Conservation (phyloP, 805 yeast genomes). For the Barnettozyma sp. region DNA sequence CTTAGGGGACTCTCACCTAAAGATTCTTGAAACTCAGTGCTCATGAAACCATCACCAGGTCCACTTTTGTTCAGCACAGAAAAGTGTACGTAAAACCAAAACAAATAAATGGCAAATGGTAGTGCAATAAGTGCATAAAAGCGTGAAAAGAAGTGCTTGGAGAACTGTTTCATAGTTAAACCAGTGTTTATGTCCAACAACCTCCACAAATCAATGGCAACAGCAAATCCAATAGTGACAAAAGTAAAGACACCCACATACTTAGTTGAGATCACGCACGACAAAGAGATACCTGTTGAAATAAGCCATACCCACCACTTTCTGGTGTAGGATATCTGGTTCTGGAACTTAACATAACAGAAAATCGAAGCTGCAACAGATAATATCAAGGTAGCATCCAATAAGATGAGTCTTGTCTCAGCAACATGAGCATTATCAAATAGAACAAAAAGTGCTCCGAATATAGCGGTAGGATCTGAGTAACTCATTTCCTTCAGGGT, state of each 20-base stretch:
- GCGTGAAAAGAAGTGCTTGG: constrained; percentile 71
- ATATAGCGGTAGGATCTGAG: constrained; percentile 68
- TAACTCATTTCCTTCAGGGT: constrained; percentile 84
- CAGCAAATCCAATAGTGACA: constrained; percentile 82
- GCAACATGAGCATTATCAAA: constrained; percentile 87
- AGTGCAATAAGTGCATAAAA: constrained; percentile 61
- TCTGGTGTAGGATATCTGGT: constrained; percentile 55
- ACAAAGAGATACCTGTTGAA: constrained; percentile 76
- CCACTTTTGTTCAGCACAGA: constrained; percentile 78
- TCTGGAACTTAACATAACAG: constrained; percentile 71
- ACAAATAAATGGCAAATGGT: constrained; percentile 76
- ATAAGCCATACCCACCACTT: constrained; percentile 87
- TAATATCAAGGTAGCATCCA: constrained; percentile 84
- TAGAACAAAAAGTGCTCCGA: constrained; percentile 69
- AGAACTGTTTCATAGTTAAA: constrained; percentile 46
- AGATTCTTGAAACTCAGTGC: constrained; percentile 91
- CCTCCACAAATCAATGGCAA: constrained; percentile 80
- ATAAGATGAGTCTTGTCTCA: constrained; percentile 82
- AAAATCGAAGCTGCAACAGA: constrained; percentile 78
- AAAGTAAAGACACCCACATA: constrained; percentile 95
- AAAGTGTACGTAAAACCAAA: constrained; percentile 92
- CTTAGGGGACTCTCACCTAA: constrained; percentile 78
- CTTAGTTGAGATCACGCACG: constrained; percentile 91
- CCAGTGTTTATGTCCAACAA: constrained; percentile 69
- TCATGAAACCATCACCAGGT: constrained; percentile 93